Conservation (phyloP, 2,329 filamentous ascomycete genomes). For the Claviceps humidiphila region DNA sequence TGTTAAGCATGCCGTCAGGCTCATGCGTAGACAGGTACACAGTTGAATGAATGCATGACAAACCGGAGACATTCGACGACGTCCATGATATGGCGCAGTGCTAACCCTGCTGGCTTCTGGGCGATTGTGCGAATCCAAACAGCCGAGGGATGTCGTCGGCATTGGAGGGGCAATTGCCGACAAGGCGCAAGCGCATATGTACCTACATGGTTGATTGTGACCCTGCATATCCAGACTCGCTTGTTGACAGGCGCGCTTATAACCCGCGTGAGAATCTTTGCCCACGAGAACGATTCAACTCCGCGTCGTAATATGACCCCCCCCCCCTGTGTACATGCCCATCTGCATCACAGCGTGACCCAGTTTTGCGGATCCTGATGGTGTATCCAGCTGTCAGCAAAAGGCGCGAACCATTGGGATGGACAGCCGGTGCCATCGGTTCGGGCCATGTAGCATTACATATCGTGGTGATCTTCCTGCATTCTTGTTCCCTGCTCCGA, state of each 20-base stretch:
- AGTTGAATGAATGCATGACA: not conserved
- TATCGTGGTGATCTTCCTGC: not conserved
- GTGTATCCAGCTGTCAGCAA: not conserved
- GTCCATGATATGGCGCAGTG: too few species aligned
- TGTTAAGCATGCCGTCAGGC: not conserved
- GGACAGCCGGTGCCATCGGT: not conserved
- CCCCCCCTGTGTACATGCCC: not conserved
- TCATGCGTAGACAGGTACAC: not conserved
- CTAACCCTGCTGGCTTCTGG: not conserved
- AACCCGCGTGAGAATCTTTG: not conserved
- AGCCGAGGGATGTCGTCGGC: not conserved
- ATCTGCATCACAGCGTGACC: not conserved
- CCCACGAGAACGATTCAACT: not conserved
- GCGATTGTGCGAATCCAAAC: not conserved
- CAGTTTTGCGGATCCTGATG: constrained; percentile 3
- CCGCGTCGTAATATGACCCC: constrained; percentile 4
- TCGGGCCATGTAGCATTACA: not conserved
- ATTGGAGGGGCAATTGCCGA: constrained; percentile 5
- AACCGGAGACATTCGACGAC: not conserved
- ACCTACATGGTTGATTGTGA: not conserved
- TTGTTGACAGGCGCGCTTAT: not conserved
- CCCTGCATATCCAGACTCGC: not conserved
- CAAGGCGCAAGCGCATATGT: not conserved
- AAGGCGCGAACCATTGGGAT: constrained; percentile 5
- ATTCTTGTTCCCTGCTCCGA: not conserved